phyloP scores from a whole-genome alignment of 202 grass and related monocot species.

The Hordeum pubiflorum region DNA sequence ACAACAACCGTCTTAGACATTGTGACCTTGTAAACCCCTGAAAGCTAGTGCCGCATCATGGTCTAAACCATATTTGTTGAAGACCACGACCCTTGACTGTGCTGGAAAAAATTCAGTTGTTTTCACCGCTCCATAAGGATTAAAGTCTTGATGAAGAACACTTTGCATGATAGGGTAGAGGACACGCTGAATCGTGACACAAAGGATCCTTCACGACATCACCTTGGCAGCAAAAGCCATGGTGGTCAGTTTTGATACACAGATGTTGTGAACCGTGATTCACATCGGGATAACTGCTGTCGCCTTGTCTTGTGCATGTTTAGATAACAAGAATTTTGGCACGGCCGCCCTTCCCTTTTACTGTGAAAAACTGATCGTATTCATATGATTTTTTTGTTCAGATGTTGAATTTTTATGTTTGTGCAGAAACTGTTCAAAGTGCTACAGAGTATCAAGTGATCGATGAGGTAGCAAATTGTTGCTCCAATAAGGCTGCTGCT shows the following conservation, averaged over 20 bases:
- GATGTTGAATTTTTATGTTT: no score
- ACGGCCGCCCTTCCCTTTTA: no score
- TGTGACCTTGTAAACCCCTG: neutral
- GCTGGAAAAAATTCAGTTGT: neutral
- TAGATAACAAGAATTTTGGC: no score
- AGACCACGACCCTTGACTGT: neutral
- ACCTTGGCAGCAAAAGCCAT: neutral
- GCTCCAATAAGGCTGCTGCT: no score
- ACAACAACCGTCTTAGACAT: neutral
- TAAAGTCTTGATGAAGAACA: neutral
- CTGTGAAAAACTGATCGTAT: no score
- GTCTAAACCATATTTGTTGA: constrained; percentile 16
- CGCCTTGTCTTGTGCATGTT: no score
- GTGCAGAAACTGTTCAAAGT: no score
- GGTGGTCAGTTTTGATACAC: neutral
- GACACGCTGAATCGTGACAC: neutral
- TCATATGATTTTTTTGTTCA: no score
- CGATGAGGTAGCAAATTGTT: no score
- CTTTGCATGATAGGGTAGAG: neutral
- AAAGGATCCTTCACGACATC: neutral
- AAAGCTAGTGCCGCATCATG: neutral
- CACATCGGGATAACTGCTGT: no score
- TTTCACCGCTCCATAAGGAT: neutral
- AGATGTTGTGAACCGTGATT: no score
- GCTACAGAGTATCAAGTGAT: no score